A percentile compares a stretch with the other conserved stretches of the same genome.
Evolutionary conservation across 345 rosid genomes (phyloP).

Genomic region (Populus davidiana): DNA sequence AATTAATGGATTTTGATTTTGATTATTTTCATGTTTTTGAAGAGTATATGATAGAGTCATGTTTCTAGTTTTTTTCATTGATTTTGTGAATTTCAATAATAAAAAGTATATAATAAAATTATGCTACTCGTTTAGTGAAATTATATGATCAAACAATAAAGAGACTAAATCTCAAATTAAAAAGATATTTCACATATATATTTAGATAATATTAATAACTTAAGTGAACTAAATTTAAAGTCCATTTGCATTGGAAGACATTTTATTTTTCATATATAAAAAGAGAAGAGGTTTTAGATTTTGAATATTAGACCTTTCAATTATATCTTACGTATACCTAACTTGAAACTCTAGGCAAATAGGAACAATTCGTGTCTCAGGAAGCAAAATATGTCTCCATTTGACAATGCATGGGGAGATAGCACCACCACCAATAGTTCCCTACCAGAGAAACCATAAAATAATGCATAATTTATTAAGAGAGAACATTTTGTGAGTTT

Average conservation of each 20-base stretch:
- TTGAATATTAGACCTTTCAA: neutral
- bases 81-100: no score
- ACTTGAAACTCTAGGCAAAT: neutral
- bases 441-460: neutral
- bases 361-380: neutral
- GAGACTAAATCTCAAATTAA: no score
- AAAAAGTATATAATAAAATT: no score
- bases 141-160: no score
- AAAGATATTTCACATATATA: neutral
- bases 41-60: no score
- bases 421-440: neutral
- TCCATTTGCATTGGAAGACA: neutral
- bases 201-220: neutral
- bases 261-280: neutral
- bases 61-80: no score
- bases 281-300: neutral
- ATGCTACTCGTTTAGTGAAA: no score
- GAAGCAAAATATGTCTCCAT: conserved; percentile 18
- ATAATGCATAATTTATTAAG: neutral
- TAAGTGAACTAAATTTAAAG: neutral
- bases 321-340: neutral
- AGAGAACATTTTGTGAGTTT: no score
- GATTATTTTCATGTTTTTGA: no score
- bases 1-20: no score
- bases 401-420: neutral